Percentiles rank a stretch among this genome's conserved stretches.
phyloP scores from a whole-genome alignment of 495 filamentous ascomycete species.

The Aspergillus indologenus region DNA sequence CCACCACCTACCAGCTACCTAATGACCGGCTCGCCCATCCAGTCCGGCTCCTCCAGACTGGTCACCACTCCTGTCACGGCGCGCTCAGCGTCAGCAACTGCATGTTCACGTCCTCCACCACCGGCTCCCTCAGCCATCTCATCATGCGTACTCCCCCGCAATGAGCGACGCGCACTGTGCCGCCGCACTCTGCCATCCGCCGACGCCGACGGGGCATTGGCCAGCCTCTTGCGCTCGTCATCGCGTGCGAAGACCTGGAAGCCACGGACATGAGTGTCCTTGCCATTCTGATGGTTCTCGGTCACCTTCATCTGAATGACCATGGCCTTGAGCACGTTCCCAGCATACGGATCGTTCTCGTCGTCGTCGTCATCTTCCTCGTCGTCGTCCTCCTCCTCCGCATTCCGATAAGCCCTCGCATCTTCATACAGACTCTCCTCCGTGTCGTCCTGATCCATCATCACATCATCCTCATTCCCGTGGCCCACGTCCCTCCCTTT shows the following conservation, averaged over 20 bases:
- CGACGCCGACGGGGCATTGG: slow-evolving; percentile 38
- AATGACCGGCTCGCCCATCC: slow-evolving; percentile 60
- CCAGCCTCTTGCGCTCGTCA: slow-evolving; percentile 36
- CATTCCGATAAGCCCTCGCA: neutral
- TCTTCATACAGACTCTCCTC: neutral
- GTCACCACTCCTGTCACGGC: slow-evolving; percentile 21
- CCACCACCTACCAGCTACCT: slow-evolving; percentile 27
- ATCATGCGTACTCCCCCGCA: slow-evolving; percentile 25
- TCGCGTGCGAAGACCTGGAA: slow-evolving; percentile 88
- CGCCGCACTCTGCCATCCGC: slow-evolving; percentile 32
- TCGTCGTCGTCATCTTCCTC: slow-evolving; percentile 35
- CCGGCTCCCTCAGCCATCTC: slow-evolving; percentile 17
- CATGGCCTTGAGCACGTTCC: slow-evolving; percentile 75
- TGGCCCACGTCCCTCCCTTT: neutral
- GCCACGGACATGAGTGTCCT: slow-evolving; percentile 93
- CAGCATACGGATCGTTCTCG: slow-evolving; percentile 43
- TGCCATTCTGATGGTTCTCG: slow-evolving; percentile 98
- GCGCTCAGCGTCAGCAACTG: slow-evolving; percentile 19
- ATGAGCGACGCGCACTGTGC: slow-evolving; percentile 30
- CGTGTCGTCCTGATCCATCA: slow-evolving; percentile 9
- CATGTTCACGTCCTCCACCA: slow-evolving; percentile 11
- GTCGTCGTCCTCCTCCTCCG: slow-evolving; percentile 38
- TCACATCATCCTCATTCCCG: slow-evolving; percentile 4
- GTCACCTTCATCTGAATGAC: slow-evolving; percentile 82
- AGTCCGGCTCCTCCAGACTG: slow-evolving; percentile 51